phyloP scores from a whole-genome alignment of 192 early-diverging fungal genomes.

The Umbelopsis vinacea region DNA sequence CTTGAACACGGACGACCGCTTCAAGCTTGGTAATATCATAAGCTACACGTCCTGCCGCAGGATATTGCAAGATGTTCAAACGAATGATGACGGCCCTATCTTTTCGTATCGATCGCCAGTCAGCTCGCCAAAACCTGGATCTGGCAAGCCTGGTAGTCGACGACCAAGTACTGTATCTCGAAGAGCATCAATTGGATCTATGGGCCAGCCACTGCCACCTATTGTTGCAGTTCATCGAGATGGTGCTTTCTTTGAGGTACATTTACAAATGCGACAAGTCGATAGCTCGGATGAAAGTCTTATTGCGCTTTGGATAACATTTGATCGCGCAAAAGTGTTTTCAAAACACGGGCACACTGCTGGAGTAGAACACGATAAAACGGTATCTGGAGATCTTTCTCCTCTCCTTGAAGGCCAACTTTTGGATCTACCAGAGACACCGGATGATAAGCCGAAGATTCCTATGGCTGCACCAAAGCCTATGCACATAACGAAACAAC shows the following conservation, averaged over 20 bases:
- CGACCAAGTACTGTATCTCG: background rate
- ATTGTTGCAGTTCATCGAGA: conserved; percentile 66
- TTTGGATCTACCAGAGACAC: conserved; percentile 10
- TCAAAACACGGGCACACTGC: conserved; percentile 29
- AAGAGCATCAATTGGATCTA: conserved; percentile 12
- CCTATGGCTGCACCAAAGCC: conserved; percentile 12
- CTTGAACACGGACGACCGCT: conserved; percentile 40
- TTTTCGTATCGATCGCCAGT: conserved; percentile 7
- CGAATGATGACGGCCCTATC: background rate
- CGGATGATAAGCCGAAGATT: conserved; percentile 1
- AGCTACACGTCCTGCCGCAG: background rate
- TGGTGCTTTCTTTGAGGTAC: conserved; percentile 58
- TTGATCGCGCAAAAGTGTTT: conserved; percentile 53
- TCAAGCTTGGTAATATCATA: conserved; percentile 24
- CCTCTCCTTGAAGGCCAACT: background rate
- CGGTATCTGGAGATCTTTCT: background rate
- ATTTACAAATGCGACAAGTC: conserved; percentile 63
- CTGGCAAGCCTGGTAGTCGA: background rate
- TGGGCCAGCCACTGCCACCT: conserved; percentile 37
- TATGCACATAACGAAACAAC: background rate
- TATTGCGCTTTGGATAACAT: conserved; percentile 68
- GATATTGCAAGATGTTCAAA: conserved; percentile 5
- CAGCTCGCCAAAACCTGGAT: conserved; percentile 1
- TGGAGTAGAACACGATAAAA: conserved; percentile 6
- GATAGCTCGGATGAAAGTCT: conserved; percentile 52